Base-by-base conservation (phyloP, 1,284 basidiomycete genomes). In the Schizophyllum commune region DNA sequence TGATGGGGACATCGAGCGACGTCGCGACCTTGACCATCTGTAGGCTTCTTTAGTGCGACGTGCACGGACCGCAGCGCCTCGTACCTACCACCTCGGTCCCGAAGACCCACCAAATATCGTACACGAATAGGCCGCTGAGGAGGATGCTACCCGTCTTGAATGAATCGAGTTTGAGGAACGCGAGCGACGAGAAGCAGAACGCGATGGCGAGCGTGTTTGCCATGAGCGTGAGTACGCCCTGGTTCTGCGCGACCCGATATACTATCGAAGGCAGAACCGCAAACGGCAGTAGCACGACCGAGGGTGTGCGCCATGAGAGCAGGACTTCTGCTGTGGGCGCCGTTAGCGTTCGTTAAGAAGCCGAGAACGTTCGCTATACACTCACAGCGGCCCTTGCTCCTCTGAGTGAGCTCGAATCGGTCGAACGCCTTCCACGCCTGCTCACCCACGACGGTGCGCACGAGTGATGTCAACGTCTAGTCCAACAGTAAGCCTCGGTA, bases 1-100 rank as follows among this genome's bases (percentile, higher is more conserved):
- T 96, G 76, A 96, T 97, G 13, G 96, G 96, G n/a, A 90, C 86
- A 68, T 98, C 95, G 61, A 98, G 84, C 61, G 83, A 88, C 39
- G 90, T 95, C 1, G 96, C 96, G 0, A 98, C 96, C 66, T 88
- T 88, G 33, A 96, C 89, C 94, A 96, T 96, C 86, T 92, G 64
- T 57, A 32, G 60, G 56, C 2, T 58, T 55, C 8, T 62, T 61
- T 21, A 32, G 51, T 47, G 22, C n/a, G 56, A 39, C 20, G 47
- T 17, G 34, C 34, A 13, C 34, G 34, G 34, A 39, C 13, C 34
- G 34, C 34, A 39, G 54, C 3, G 55, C 15, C 33, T n/a, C n/a
- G 34, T n/a, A 76, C 88, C 71, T 69, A 91, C 90, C 72, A 91
- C 90, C 70, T 85, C 81, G 0, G 88, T 90, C 32, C 88, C 88